Base-by-base conservation (phyloP, 805 yeast genomes). In the Barnettozyma pratensis region DNA sequence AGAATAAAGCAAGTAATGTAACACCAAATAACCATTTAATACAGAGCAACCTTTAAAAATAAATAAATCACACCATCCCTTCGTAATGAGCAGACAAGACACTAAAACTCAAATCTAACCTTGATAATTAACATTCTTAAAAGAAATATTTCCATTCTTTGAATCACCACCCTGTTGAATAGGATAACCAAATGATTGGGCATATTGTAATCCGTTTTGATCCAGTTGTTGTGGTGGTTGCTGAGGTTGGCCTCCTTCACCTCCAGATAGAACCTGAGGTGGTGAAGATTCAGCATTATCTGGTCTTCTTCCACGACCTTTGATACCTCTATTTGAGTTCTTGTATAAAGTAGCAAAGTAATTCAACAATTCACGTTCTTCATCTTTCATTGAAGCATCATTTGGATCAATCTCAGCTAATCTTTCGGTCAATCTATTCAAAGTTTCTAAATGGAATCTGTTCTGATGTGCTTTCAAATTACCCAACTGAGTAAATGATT, bases 391-490 rank as follows among this genome's bases (percentile, higher is more conserved):
- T 25, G 70, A 63, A 44, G 67, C 66, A 50, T 71, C 69, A 39
- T 74, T 72, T 4, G 78, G 75, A 25, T 82, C 79, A 46, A 81
- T 66, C 54, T 79, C 82, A 1, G 92, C 90, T 52, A 86, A 67
- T 55, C 74, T 79, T 50, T 73, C 77, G 1, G 95, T 87, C 62
- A 90, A 70, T 32, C 71, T 71, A 55, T 80, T 80, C 54, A 92
- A 72, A 0, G 95, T 83, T 12, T 78, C 79, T 54, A 81, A 67
- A 65, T 90, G 98, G 62, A 90, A 89, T 57, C 91, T 75, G 67
- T 91, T 92, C 63, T 91, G 98, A 66, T 92, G 98, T 1, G 96
- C 87, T 67, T 92, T 91, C 72, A 91, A 75, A 61, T 91, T 91
- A 4, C 97, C 97, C 58, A 91, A 73, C 69, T 91, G 98, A 1